Base-by-base conservation (phyloP, 345 rosid genomes). In the Adansonia digitata region DNA sequence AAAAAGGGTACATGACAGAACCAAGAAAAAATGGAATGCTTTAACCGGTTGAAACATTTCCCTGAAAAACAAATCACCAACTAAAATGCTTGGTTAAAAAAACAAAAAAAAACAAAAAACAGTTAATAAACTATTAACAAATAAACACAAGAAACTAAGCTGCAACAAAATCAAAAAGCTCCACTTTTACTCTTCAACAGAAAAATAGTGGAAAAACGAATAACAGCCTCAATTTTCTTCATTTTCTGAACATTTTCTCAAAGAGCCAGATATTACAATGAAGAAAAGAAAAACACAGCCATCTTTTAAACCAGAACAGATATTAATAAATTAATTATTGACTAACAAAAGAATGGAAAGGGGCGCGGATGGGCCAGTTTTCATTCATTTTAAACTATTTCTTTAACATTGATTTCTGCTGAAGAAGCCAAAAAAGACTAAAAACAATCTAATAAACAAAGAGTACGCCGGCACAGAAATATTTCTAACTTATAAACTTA, bases 1-100 rank as follows among this genome's bases (percentile, higher is more conserved):
- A 74, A 89, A 90, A 76, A 85, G 60, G 62, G 84, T 69, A 82
- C 88, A 88, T 55, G 85, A 86, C 40, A 90, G 84, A 72, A 90
- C 82, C 82, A 85, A 80, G 78, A 86, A 69, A 66, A 83, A 43
- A 64, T 57, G 80, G 71, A 84, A 81, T 71, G 82, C 81, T 81
- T 75, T 84, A 62, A 80, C 83, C 55, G 77, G 79, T 65, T 49
- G 74, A 79, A 75, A 78, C 74, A 81, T 74, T 53, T 78, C 83
- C 93, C 93, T 88, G 95, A 66, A 86, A 60, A 63, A 46, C 15
- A 75, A 81, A 48, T 60, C 65, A 75, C 60, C 49, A 61, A 70
- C 46, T 77, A 75, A 9, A 7, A 59, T 20, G 45, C 43, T 43
- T 49, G 13, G 39, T 53, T 55, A 20, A 71, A 4, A 27, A 11